These are phyloP conservation scores for Bjerkandera adusta DNA, from an alignment of 1,284 basidiomycete species.

Conservation along the genomic window DNA sequence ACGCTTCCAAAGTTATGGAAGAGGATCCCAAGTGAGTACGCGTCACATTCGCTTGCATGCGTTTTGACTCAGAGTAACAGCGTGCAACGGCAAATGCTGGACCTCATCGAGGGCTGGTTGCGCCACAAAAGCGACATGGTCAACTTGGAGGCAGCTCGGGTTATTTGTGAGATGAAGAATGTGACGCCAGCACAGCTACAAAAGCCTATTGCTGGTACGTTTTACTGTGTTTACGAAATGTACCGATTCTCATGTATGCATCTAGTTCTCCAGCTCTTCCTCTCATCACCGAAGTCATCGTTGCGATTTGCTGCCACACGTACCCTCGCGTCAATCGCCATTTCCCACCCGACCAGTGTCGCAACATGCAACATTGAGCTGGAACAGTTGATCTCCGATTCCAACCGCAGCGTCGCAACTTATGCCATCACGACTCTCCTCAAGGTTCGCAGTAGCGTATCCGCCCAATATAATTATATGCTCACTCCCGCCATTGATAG, in stretches of 20 bases:
- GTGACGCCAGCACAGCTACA: slow-evolving; percentile 78
- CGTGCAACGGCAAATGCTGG: slow-evolving; percentile 89
- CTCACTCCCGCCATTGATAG: too few species aligned
- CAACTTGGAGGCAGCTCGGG: slow-evolving; percentile 97
- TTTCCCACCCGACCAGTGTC: slow-evolving; percentile 83
- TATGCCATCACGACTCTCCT: slow-evolving; percentile 98
- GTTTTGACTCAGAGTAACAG: slow-evolving; percentile 37
- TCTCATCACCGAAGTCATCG: slow-evolving; percentile 90
- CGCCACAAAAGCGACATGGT: slow-evolving; percentile 99
- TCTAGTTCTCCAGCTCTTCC: slow-evolving; percentile 86
- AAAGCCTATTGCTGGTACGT: slow-evolving; percentile 83
- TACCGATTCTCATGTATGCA: not conserved
- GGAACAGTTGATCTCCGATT: slow-evolving; percentile 95
- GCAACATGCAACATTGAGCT: slow-evolving; percentile 96
- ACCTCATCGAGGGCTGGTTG: slow-evolving; percentile 93
- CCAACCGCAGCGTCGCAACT: slow-evolving; percentile 95
- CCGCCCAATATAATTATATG: slow-evolving; percentile 7
- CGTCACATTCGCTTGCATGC: not conserved
- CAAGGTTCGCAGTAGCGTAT: slow-evolving; percentile 56
- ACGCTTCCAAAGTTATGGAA: slow-evolving; percentile 96
- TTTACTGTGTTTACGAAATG: not conserved
- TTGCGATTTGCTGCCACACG: slow-evolving; percentile 98
- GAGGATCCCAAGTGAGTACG: slow-evolving; percentile 91
- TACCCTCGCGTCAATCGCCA: slow-evolving; percentile 87
- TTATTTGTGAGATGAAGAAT: slow-evolving; percentile 94